phyloP scores from a whole-genome alignment of 1,284 basidiomycete species.

The Tilletia indica region DNA sequence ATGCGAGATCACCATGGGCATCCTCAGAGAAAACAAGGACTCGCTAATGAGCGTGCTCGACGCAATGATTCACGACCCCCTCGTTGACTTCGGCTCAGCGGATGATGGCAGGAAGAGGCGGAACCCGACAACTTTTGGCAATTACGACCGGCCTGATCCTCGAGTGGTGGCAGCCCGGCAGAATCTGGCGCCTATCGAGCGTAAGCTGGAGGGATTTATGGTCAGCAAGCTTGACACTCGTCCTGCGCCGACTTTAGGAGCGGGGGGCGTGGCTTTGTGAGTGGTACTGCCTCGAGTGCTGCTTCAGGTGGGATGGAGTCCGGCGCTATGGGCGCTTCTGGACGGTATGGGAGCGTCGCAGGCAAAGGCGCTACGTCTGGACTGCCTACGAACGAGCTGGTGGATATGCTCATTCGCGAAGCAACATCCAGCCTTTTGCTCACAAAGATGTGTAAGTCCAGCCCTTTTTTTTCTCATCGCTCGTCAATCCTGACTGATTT shows the following conservation, averaged over 20 bases:
- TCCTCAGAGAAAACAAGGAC: constrained; percentile 87
- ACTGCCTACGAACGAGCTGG: constrained; percentile 50
- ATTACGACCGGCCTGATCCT: constrained; percentile 30
- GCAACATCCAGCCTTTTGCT: constrained; percentile 45
- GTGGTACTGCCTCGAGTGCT: not conserved
- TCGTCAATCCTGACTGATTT: too few relatives aligned
- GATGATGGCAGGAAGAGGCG: constrained; percentile 25
- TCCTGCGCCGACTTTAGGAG: constrained; percentile 20
- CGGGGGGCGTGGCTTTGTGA: not conserved
- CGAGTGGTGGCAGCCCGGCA: constrained; percentile 45
- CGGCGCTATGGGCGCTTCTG: not conserved
- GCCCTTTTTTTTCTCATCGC: too few relatives aligned
- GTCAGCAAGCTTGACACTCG: constrained; percentile 37
- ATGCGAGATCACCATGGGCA: constrained; percentile 84
- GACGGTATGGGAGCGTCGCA: not conserved
- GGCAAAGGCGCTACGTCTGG: constrained; percentile 24
- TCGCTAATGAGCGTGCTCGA: constrained; percentile 94
- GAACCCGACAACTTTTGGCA: not conserved
- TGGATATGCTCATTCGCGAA: constrained; percentile 53
- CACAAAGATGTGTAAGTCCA: constrained; percentile 45
- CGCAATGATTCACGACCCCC: constrained; percentile 94
- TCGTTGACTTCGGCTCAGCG: constrained; percentile 87
- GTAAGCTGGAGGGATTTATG: constrained; percentile 47
- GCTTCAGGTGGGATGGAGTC: not conserved
- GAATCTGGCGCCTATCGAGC: constrained; percentile 46